Base-by-base conservation (phyloP, 441 rosid species). In the Metrosideros polymorpha region DNA sequence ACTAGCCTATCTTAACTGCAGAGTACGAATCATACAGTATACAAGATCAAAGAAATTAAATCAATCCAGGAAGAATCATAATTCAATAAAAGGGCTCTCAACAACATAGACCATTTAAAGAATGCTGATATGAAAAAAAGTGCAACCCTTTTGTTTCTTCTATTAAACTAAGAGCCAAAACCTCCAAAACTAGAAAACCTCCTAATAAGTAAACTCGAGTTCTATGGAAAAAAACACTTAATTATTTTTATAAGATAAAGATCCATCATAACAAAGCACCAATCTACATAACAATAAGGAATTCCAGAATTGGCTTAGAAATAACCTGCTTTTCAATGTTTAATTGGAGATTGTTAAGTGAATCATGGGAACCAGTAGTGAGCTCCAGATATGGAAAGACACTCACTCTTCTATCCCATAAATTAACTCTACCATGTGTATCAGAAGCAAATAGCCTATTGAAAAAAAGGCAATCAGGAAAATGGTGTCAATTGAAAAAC, bases 321-420 rank as follows among this genome's bases (percentile, higher is more conserved):
- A 85, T 89, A 76, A 97, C 99, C 95, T 96, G 99, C 91, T 95
- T 93, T 83, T 95, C 98, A 32, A 75, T 90, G 85, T 92, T 87
- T 85, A 94, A 82, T 89, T 94, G 94, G 89, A 98, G 89, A 83
- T 96, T 94, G 85, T 94, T 95, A 87, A 95, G 90, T 17, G 91
- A 87, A 83, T 91, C 88, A 42, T 83, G 89, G 51, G 88, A 91
- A 91, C 89, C 89, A 84, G 92, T 90, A 82, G 91, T 87, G 66
- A 98, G 96, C 90, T 95, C 95, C 83, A 92, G 92, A 88, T 94
- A 94, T 87, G 99, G 99, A 90, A 91, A 86, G 86, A 77, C 82
- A 61, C 96, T 83, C 71, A 49, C 89, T 91, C 98, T 93, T 92
- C 97, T 94, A 91, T 98, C 99, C 99, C 99, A 98, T 84, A 98